A percentile compares a stretch with the other conserved stretches of the same genome.
Evolutionary conservation across 345 rosid genomes (phyloP).

Genomic region (Eucalyptus polybractea): DNA sequence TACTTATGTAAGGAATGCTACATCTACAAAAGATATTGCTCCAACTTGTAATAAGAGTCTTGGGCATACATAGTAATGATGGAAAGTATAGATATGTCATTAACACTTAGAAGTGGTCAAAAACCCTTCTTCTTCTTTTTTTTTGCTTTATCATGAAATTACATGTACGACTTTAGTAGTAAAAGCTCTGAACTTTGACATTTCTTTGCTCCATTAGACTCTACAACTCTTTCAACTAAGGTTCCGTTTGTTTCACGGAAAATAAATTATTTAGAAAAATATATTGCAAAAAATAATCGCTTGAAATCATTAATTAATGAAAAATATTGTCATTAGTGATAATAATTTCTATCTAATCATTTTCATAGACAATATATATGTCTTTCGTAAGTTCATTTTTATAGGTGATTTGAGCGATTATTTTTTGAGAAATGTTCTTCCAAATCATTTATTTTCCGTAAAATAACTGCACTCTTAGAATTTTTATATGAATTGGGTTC

Average conservation of each 20-base stretch:
- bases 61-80: background rate
- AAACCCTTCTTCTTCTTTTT: too few species aligned
- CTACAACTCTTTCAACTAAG: background rate
- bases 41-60: background rate
- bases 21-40: background rate
- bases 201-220: background rate
- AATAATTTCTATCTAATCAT: background rate
- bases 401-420: rapidly evolving
- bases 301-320: background rate
- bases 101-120: too few species aligned
- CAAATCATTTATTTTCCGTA: too few species aligned
- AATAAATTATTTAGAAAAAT: background rate
- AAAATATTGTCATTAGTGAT: rapidly evolving
- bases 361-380: rapidly evolving
- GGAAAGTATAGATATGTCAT: background rate
- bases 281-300: background rate
- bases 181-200: background rate
- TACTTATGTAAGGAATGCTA: background rate
- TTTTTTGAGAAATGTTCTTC: too few species aligned
- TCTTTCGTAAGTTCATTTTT: rapidly evolving
- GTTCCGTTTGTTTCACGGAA: rapidly evolving
- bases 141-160: background rate
- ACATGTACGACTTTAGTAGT: background rate
- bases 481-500: background rate
- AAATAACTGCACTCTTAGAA: too few species aligned